These are phyloP conservation scores for Raphanus raphanistrum DNA, from an alignment of 345 rosid species.

Conservation along the genomic window DNA sequence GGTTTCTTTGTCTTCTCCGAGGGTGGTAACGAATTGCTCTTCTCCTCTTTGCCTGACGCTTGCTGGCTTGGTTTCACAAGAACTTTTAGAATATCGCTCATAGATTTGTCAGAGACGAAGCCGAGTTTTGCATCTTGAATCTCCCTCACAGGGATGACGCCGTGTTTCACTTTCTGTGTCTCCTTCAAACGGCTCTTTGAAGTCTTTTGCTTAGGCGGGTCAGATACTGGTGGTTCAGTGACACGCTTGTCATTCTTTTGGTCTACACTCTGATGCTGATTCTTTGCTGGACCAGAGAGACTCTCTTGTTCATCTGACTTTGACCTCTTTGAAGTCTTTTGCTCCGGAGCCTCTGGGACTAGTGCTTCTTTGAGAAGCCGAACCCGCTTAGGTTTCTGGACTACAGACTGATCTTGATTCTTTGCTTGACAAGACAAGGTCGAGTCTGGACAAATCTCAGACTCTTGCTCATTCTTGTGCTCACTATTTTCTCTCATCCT, in stretches of 20 bases:
- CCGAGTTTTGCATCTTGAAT: slow-evolving; percentile 5
- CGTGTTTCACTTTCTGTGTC: slow-evolving; percentile 13
- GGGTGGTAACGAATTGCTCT: slow-evolving; percentile 9
- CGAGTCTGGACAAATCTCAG: slow-evolving; percentile 4
- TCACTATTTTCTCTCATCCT: neutral
- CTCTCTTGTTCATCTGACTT: slow-evolving; percentile 24
- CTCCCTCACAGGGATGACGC: neutral
- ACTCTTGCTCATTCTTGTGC: slow-evolving; percentile 18
- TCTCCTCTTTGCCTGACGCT: slow-evolving; percentile 24
- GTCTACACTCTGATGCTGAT: slow-evolving; percentile 5
- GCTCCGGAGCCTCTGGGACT: slow-evolving; percentile 16
- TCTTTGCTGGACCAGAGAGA: slow-evolving; percentile 5
- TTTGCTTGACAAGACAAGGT: slow-evolving; percentile 6
- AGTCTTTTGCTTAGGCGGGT: slow-evolving; percentile 10
- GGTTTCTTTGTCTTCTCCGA: slow-evolving; percentile 21
- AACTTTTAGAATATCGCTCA: slow-evolving; percentile 23
- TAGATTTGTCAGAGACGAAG: slow-evolving; percentile 17
- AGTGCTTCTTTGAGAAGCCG: slow-evolving; percentile 12
- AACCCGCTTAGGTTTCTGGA: slow-evolving; percentile 15
- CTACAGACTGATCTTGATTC: slow-evolving; percentile 14
- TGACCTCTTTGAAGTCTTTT: slow-evolving; percentile 29
- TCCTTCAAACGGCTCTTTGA: slow-evolving; percentile 27
- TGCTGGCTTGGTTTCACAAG: slow-evolving; percentile 22
- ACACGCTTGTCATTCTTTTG: slow-evolving; percentile 12
- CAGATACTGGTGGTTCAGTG: slow-evolving; percentile 19